These are phyloP conservation scores for Diplogelasinospora grovesii DNA, from an alignment of 495 filamentous ascomycete species.

Conservation along the genomic window DNA sequence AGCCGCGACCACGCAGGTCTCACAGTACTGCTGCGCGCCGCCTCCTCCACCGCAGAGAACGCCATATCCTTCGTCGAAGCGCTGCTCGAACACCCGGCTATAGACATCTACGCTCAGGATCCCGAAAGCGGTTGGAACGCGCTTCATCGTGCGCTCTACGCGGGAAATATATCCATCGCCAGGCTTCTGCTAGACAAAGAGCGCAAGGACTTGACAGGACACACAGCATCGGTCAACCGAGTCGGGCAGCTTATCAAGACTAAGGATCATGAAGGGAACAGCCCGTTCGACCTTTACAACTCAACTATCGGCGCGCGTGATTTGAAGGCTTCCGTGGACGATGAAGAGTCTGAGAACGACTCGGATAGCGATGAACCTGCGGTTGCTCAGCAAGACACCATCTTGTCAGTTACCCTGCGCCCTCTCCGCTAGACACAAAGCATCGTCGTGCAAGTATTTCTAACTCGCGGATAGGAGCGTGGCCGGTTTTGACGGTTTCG, in stretches of 20 bases:
- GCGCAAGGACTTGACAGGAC: slow-evolving; percentile 52
- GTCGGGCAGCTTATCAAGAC: slow-evolving; percentile 75
- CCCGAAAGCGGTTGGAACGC: slow-evolving; percentile 93
- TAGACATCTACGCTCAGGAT: slow-evolving; percentile 82
- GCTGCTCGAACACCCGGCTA: slow-evolving; percentile 70
- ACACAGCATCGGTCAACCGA: slow-evolving; percentile 34
- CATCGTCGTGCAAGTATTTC: not conserved
- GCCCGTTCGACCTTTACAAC: slow-evolving; percentile 86
- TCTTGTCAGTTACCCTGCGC: slow-evolving; percentile 11
- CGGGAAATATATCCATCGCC: slow-evolving; percentile 84
- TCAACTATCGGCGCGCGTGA: slow-evolving; percentile 63
- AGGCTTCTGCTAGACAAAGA: slow-evolving; percentile 72
- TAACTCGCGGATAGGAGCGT: slow-evolving; percentile 3
- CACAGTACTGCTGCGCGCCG: slow-evolving; percentile 80
- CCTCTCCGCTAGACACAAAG: not conserved
- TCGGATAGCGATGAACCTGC: slow-evolving; percentile 36
- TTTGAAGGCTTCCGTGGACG: slow-evolving; percentile 25
- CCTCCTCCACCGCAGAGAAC: slow-evolving; percentile 62
- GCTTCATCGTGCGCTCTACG: slow-evolving; percentile 85
- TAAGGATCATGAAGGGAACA: slow-evolving; percentile 91
- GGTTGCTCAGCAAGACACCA: slow-evolving; percentile 15
- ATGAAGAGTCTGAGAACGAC: slow-evolving; percentile 25
- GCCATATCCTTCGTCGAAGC: slow-evolving; percentile 67
- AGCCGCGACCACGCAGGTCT: slow-evolving; percentile 69
- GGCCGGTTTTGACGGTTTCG: slow-evolving; percentile 21